Evolutionary conservation across 2,329 filamentous ascomycete species (phyloP), one percentile per base, ranked within the genome.

Genomic region (Aspergillus tubingensis): DNA sequence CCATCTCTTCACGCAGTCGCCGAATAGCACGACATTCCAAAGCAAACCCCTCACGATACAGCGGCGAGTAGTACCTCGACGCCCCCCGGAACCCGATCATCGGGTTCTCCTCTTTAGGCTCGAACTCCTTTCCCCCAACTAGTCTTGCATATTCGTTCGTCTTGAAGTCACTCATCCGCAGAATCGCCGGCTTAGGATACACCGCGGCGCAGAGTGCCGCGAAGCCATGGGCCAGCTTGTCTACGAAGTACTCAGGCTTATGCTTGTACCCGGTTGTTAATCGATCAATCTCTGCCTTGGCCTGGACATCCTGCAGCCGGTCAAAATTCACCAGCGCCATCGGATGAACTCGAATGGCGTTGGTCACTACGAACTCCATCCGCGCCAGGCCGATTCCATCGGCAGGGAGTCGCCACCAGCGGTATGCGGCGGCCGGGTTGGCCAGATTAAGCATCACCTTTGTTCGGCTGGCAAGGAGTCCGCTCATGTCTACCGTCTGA

Each of bases 11-110:
- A 10, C 76, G 74, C 21, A 78, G 60, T n/a, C 65, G 68, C 63
- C 74, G 75, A 57, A 79, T 73, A 6, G 77, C 76, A 10, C 67
- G 71, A 60, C 76, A 78, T 58, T 79, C 76, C 8, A 79, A 71
- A 2, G 70, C 74, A 68, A 61, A 79, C 1, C 74, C 77, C 25
- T 79, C 76, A 27, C 59, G 38, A 6, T 79, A 79, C 2, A 60
- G 71, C 5, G 75, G 69, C 21, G 76, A 78, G 65, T 78, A 78
- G 67, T 79, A 78, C 8, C 76, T 72, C 3, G 76, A 78, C 15
- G 76, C 76, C 21, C 77, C 77, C 6, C 76, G 76, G 62, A 79
- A 78, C 8, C 77, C 77, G 7, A 79, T 62, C 76, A 79, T 79
- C 1, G 76, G 77, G 44, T 78, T 79, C 25, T 78, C 74, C 54